Percentiles rank a stretch among this genome's conserved stretches.
Conservation (phyloP, 768 basidiomycete genomes). For the Russula virescens region DNA sequence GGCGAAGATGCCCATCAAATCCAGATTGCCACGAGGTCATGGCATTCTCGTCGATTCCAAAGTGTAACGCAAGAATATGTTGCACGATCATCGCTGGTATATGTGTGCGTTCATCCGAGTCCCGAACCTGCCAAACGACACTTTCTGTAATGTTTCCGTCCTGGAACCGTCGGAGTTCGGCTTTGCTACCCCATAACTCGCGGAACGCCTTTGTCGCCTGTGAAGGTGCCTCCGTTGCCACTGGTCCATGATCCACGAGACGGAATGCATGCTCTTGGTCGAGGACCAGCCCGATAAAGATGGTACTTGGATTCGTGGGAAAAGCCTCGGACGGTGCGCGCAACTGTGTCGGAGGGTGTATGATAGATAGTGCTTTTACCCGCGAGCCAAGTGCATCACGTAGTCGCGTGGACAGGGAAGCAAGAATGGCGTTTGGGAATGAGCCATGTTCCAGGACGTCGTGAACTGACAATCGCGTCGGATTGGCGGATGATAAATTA, state of each 20-base stretch:
- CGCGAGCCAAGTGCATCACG: conserved; percentile 71
- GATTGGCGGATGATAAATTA: conserved; percentile 46
- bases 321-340: conserved; percentile 51
- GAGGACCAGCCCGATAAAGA: conserved; percentile 74
- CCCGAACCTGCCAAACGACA: conserved; percentile 93
- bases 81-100: conserved; percentile 70
- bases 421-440: conserved; percentile 47
- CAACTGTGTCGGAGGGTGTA: conserved; percentile 43
- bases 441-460: conserved; percentile 56
- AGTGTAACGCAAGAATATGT: conserved; percentile 72
- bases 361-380: conserved; percentile 54
- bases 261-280: conserved; percentile 68
- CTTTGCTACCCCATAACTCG: conserved; percentile 84
- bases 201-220: conserved; percentile 57
- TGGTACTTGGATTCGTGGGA: conserved; percentile 41
- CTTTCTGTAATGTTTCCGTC: conserved; percentile 90
- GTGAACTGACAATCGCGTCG: conserved; percentile 40
- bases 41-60: conserved; percentile 51
- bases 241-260: conserved; percentile 89
- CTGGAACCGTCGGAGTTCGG: conserved; percentile 91
- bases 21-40: conserved; percentile 52
- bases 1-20: conserved; percentile 53
- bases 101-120: conserved; percentile 70
- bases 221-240: conserved; percentile 56
- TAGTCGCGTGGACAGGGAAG: conserved; percentile 45